Conservation (phyloP, 306 rosid species). For the Alnus rubra region DNA sequence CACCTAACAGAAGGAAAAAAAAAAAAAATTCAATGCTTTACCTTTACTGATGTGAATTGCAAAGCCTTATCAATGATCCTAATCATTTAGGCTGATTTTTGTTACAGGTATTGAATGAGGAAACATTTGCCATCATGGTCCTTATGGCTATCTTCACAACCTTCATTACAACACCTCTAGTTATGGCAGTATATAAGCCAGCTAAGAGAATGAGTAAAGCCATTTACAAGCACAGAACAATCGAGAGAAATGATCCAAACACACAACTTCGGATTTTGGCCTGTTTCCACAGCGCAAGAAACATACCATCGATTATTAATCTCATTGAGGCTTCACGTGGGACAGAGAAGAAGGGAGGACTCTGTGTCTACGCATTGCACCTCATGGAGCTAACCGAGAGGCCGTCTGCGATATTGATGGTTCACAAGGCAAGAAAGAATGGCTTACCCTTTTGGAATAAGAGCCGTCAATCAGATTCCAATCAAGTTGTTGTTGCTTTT, state of each 20-base stretch:
- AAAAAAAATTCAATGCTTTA: neutral
- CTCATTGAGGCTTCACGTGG: constrained; percentile 85
- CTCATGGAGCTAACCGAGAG: constrained; percentile 75
- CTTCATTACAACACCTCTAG: constrained; percentile 82
- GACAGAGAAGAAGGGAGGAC: constrained; percentile 48
- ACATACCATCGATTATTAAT: constrained; percentile 70
- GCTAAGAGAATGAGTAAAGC: constrained; percentile 42
- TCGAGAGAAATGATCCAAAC: constrained; percentile 51
- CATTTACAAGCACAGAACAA: constrained; percentile 57
- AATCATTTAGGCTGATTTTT: constrained; percentile 1
- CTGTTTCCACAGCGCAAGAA: constrained; percentile 69
- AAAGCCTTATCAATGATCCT: constrained; percentile 3
- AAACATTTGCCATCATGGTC: constrained; percentile 89
- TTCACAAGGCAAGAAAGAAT: constrained; percentile 56
- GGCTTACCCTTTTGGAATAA: constrained; percentile 74
- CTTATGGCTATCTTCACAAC: constrained; percentile 92
- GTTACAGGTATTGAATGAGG: constrained; percentile 85
- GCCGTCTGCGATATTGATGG: constrained; percentile 66
- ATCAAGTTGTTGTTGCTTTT: constrained; percentile 59
- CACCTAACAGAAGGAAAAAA: no score
- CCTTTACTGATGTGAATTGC: constrained; percentile 10
- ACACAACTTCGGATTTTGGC: constrained; percentile 65
- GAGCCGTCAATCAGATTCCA: constrained; percentile 15
- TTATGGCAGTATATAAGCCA: constrained; percentile 61
- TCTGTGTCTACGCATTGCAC: constrained; percentile 81